Evolutionary conservation across 495 filamentous ascomycete genomes (phyloP), one percentile per base, ranked within the genome.

Genomic region (Xylaria telfairii): DNA sequence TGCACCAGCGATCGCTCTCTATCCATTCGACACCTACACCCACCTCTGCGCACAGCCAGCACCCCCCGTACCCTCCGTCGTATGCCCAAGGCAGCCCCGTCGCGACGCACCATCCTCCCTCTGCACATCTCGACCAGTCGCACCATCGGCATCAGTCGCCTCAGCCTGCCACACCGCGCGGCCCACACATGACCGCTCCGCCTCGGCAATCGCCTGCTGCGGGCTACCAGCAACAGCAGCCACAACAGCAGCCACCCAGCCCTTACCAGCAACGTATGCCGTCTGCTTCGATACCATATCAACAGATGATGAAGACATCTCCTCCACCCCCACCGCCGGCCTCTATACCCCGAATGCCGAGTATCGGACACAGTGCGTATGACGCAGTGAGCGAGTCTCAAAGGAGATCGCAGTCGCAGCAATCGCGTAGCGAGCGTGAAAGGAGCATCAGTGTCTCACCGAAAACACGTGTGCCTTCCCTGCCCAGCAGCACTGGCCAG

Each of bases 391-490:
- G 74, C 46, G 79, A 80, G 51, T 71, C 77, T 24, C 71, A 77
- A 62, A 76, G 78, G 49, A 69, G 76, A 51, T 82, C 80, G 39
- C 81, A 77, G 63, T 81, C 82, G 57, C 81, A 84, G 72, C 81
- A 77, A 67, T 81, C 82, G 62, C 81, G 83, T 69, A 81, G 83
- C 72, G 86, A 88, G 70, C 83, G 88, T 72, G 89, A 90, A 64
- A 80, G 83, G 59, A 90, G 88, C 71, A 68, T 90, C 32, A 90
- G 89, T 76, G 84, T 91, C 63, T 90, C 87, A 76, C 89, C 89
- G 12, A 91, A 91, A 76, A 91, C 89, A 65, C 82, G 83, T 67
- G 76, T 88, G 24, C 84, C 85, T 68, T 87, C 84, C 77, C 76
- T 86, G 63, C 84, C 85, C 66, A 82, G 77, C 68, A 84, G 77